These are phyloP conservation scores for Medakamo hakoo DNA, from an alignment of 139 green algal species.

Conservation along the genomic window DNA sequence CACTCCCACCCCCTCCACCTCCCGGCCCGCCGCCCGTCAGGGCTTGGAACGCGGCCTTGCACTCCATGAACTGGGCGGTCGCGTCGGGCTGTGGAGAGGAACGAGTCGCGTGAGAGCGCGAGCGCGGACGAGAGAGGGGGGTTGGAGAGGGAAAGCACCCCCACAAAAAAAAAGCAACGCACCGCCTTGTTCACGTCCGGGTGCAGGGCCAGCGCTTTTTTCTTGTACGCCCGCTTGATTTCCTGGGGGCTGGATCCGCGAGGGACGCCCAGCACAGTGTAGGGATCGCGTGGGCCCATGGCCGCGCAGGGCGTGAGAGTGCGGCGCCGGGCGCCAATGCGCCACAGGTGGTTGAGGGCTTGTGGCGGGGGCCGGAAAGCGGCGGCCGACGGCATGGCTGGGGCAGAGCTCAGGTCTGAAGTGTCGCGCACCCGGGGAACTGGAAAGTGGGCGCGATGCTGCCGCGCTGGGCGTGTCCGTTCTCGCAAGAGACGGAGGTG, in stretches of 20 bases:
- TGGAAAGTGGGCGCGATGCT: too few species aligned
- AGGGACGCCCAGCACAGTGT: conserved; percentile 48
- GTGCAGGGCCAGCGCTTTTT: conserved; percentile 70
- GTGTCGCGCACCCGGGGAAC: too few species aligned
- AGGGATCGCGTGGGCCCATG: conserved; percentile 14
- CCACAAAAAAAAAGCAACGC: background rate
- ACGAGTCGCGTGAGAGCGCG: too few species aligned
- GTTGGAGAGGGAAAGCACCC: background rate
- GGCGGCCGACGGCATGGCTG: too few species aligned
- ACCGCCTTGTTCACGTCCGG: conserved; percentile 73
- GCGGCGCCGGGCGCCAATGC: background rate
- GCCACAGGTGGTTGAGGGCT: too few species aligned
- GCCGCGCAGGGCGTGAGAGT: background rate
- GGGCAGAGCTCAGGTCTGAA: too few species aligned
- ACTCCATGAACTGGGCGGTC: conserved; percentile 55
- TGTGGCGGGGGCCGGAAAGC: too few species aligned
- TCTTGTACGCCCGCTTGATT: conserved; percentile 65
- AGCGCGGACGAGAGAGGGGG: background rate
- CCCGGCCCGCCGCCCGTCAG: conserved; percentile 20
- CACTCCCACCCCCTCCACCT: background rate
- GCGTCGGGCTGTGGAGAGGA: conserved; percentile 38
- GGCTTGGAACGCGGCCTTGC: conserved; percentile 55
- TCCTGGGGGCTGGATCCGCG: conserved; percentile 27
- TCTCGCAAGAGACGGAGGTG: too few species aligned
- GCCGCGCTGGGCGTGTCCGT: too few species aligned